phyloP scores from a whole-genome alignment of 108 stramenopile genomes.

The Epithemia pelagica region DNA sequence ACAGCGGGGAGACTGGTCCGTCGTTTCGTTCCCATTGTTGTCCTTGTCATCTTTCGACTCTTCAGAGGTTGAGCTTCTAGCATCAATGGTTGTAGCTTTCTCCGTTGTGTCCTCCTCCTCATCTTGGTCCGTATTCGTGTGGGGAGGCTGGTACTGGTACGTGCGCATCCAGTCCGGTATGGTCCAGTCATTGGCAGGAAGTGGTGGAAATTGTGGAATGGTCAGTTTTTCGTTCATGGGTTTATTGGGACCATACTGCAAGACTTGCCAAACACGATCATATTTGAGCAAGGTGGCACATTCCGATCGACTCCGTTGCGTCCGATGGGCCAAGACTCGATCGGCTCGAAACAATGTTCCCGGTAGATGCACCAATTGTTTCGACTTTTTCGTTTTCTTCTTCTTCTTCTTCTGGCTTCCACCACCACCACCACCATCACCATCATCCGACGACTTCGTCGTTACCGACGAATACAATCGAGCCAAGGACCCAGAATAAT shows the following conservation, averaged over 20 bases:
- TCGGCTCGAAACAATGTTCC: too few species aligned
- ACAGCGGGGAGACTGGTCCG: slow-evolving; percentile 9
- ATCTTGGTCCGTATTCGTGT: not conserved
- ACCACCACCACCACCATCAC: too few species aligned
- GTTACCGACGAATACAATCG: too few species aligned
- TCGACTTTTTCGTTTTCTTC: too few species aligned
- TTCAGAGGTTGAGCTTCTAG: too few species aligned
- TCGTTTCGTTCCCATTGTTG: not conserved
- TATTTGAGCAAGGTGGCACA: slow-evolving; percentile 57
- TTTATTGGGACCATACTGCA: not conserved
- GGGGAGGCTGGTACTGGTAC: not conserved
- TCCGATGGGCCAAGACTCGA: slow-evolving; percentile 74
- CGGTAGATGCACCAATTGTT: too few species aligned
- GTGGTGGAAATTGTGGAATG: not conserved
- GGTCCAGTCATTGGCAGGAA: not conserved
- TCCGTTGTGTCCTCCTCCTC: not conserved
- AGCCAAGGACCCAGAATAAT: too few species aligned
- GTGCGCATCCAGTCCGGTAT: not conserved
- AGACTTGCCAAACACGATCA: slow-evolving; percentile 38
- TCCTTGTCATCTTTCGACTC: not conserved
- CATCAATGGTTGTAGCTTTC: not conserved
- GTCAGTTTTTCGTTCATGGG: not conserved
- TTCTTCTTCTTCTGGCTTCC: too few species aligned
- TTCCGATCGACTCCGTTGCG: slow-evolving; percentile 55
- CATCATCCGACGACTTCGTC: too few species aligned